Percentiles rank a stretch among this genome's conserved stretches.
Conservation (phyloP, 352 stramenopile species). For the Aphanomyces invadans region DNA sequence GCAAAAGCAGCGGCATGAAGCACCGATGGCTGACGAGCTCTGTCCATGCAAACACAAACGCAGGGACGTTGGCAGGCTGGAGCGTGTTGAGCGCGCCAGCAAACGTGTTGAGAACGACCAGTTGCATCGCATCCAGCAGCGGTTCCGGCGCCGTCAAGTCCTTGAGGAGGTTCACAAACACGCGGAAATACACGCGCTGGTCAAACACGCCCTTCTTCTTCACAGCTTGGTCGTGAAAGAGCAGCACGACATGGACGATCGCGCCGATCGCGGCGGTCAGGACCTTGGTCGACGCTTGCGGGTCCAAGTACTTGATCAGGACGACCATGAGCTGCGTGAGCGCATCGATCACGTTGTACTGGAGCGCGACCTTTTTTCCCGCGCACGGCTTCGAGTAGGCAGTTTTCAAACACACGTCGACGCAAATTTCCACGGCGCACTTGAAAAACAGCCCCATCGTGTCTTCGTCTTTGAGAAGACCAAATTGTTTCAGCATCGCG, state of each 20-base stretch:
- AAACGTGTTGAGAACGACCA: slow-evolving; percentile 95
- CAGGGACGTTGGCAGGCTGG: slow-evolving; percentile 92
- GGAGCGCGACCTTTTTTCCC: slow-evolving; percentile 45
- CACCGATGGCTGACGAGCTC: slow-evolving; percentile 97
- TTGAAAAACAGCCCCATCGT: slow-evolving; percentile 97
- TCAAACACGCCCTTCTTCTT: slow-evolving; percentile 90
- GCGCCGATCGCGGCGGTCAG: slow-evolving; percentile 94
- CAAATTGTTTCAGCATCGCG: slow-evolving; percentile 94
- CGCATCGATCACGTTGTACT: slow-evolving; percentile 94
- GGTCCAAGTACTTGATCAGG: slow-evolving; percentile 93
- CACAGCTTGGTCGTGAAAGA: slow-evolving; percentile 63
- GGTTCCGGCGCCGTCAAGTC: slow-evolving; percentile 94
- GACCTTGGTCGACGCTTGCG: slow-evolving; percentile 69
- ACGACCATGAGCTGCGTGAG: slow-evolving; percentile 95
- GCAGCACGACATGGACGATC: slow-evolving; percentile 91
- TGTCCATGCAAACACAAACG: slow-evolving; percentile 98
- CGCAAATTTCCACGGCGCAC: slow-evolving; percentile 93
- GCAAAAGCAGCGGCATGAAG: slow-evolving; percentile 97
- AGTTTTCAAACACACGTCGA: slow-evolving; percentile 94
- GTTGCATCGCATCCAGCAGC: slow-evolving; percentile 89
- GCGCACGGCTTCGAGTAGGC: slow-evolving; percentile 35
- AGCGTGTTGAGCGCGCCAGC: slow-evolving; percentile 94
- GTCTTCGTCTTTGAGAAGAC: slow-evolving; percentile 94
- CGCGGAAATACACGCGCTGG: slow-evolving; percentile 97
- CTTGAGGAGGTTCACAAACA: slow-evolving; percentile 97